Base-by-base conservation (phyloP, 345 rosid genomes). In the Melastoma malabathricum region DNA sequence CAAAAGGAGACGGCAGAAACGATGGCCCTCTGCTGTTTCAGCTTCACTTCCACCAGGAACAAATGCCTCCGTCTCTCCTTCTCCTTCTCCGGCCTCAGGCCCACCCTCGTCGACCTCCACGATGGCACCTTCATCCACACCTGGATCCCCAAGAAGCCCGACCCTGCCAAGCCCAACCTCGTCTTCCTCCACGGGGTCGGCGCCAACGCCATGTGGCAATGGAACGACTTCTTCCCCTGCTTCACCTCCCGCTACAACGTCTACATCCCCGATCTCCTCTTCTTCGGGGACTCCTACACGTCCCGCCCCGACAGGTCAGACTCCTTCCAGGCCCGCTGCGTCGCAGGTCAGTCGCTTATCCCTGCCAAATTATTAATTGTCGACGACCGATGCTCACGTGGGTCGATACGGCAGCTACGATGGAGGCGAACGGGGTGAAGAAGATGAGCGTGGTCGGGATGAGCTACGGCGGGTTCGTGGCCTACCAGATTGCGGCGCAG, bases 81-180 rank as follows among this genome's bases (percentile, higher is more conserved):
- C 22, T 18, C 59, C 46, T 39, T 31, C 6, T 46, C 64, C 38
- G 69, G 69, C 20, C 64, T 65, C 34, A 48, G 39, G 17, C 23
- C 64, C 25, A 14, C 53, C 19, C 38, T 34, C 5, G 51, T 44
- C 2, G 60, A 65, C 48, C 57, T 65, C 47, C 60, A 60, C 8
- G 64, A 65, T 16, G 69, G 69, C 57, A 65, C 64, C 6, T 48
- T 48, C 52, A 55, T 65, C 60, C 69, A 65, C 57, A 59, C 64
- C 55, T 65, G 69, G 69, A 43, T 39, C 18, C 69, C 69, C 51
- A 49, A 44, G 51, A 43, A 31, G 14, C 43, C 18, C 17, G 45
- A 65, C 18, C 50, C 58, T 1, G 15, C 25, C 9, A 60, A 55
- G 53, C 60, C 64, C 8, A 45, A 59, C 47, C 34, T 65, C 44